These are phyloP conservation scores for Vickermania ingenoplastis DNA, from an alignment of 208 protist genomes.

Conservation along the genomic window DNA sequence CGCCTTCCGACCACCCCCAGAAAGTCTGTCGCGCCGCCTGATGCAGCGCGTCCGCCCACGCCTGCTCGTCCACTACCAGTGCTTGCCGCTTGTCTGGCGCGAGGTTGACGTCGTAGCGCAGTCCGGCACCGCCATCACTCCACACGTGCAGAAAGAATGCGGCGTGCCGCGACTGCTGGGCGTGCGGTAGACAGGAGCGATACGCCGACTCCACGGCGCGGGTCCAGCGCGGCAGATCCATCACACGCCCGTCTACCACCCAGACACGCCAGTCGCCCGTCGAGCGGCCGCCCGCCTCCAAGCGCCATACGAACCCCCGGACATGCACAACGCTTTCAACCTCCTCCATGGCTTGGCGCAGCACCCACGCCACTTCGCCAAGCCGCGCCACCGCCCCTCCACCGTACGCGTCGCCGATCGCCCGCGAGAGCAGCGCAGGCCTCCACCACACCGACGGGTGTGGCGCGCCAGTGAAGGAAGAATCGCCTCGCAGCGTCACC, in stretches of 20 bases:
- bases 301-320: conserved; percentile 53
- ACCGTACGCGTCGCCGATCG: conserved; percentile 72
- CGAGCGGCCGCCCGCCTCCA: conserved; percentile 33
- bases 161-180: conserved; percentile 47
- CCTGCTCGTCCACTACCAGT: conserved; percentile 34
- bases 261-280: conserved; percentile 64
- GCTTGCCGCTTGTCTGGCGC: conserved; percentile 70
- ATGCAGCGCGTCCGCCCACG: conserved; percentile 29
- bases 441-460: not conserved
- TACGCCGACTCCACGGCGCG: conserved; percentile 71
- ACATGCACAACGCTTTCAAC: conserved; percentile 37
- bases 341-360: not conserved
- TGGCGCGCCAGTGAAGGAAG: conserved; percentile 18
- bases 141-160: conserved; percentile 63
- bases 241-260: conserved; percentile 65
- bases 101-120: conserved; percentile 76
- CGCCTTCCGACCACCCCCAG: not conserved
- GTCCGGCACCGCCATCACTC: conserved; percentile 7
- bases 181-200: conserved; percentile 56
- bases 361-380: conserved; percentile 41
- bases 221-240: conserved; percentile 64
- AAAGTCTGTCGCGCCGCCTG: not conserved
- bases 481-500: conserved; percentile 50
- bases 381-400: conserved; percentile 48
- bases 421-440: conserved; percentile 10